Evolutionary conservation across 2,329 filamentous ascomycete genomes (phyloP), one percentile per base, ranked within the genome.

Genomic region (Nothophaeocryptopus gaeumannii): DNA sequence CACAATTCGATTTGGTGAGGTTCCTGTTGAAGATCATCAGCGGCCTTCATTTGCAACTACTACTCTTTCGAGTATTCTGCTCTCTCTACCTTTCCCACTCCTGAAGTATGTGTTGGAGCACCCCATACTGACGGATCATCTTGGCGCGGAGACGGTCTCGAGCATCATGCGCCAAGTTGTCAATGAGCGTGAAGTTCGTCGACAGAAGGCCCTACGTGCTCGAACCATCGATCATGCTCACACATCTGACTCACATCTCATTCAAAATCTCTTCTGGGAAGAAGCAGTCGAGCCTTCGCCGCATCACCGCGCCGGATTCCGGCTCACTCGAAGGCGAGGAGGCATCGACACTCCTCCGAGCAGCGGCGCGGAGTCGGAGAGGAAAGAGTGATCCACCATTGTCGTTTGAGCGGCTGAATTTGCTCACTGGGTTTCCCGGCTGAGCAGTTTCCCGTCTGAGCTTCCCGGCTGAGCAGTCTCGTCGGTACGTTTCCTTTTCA

Each of bases 1-100:
- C 53, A 78, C 76, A 54, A 88, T 89, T 45, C 81, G 83, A 53
- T 89, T 89, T 61, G 86, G 86, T n/a, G 84, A 88, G 56, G 71
- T 85, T 14, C 72, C 80, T 2, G 71, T 72, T 20, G 69, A 76
- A 31, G 70, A 74, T 9, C 60, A 64, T 29, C 65, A 69, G 34
- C 61, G 68, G 9, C 68, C 65, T 14, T 60, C 60, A 3, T 47
- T 54, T 5, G 55, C 75, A 29, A 75, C 77, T 16, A 73, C 74
- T 0, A 68, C 78, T 0, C 70, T 90, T 5, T 89, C 87, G 0
- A 82, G 79, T 26, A 72, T 88, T 15, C 72, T 91, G 2, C 70
- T 89, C 45, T 88, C 87, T 35, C 70, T 90, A 5, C 87, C 87
- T 0, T 87, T 86, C 58, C 72, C 78, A 11, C 72, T 84, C 26